Base-by-base conservation (phyloP, 352 stramenopile species). In the Pythium phragmiticola region DNA sequence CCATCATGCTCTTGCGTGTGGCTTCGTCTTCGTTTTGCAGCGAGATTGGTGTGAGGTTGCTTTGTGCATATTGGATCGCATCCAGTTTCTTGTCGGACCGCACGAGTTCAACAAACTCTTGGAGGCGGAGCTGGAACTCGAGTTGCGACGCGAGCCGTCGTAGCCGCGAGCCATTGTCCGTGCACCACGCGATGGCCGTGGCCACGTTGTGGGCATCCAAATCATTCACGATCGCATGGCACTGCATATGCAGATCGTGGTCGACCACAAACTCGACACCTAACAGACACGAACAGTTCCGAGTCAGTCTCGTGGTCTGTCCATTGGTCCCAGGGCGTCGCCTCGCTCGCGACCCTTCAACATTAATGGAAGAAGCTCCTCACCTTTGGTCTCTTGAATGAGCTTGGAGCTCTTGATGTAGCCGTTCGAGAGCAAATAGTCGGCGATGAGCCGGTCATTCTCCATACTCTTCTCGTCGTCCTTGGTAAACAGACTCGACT, bases 101-200 rank as follows among this genome's bases (percentile, higher is more conserved):
- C n/a, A 92, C 81, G n/a, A 88, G 68, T 60, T 92, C 85, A 21
- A 94, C 69, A 62, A 92, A 89, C 57, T 88, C 80, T 62, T 94
- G 85, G 30, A 92, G 54, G 8, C 85, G 74, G 34, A 94, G 49
- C 9, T 81, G 78, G 41, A 94, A 91, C 55, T 92, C 82, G n/a
- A 94, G 48, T 19, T 66, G 69, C 7, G 85, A 92, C 52, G 85
- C 77, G 16, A 94, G 58, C 16, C 85, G 83, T 42, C 85, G 80
- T 30, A 94, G 60, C 4, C 85, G 80, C 21, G 85, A 86, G 12
- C 69, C 85, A 63, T 94, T 92, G 37, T 87, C 76, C 2, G 63
- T 72, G 57, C 85, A 94, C 85, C 85, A 94, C 12, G 63, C 56
- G 26, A 94, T 81, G 0, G 85, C 83, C 7, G 68, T 77, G 1